Percentiles rank a stretch among this genome's conserved stretches.
Evolutionary conservation across 257 asterid species (phyloP).

Genomic region (Mentha longifolia): DNA sequence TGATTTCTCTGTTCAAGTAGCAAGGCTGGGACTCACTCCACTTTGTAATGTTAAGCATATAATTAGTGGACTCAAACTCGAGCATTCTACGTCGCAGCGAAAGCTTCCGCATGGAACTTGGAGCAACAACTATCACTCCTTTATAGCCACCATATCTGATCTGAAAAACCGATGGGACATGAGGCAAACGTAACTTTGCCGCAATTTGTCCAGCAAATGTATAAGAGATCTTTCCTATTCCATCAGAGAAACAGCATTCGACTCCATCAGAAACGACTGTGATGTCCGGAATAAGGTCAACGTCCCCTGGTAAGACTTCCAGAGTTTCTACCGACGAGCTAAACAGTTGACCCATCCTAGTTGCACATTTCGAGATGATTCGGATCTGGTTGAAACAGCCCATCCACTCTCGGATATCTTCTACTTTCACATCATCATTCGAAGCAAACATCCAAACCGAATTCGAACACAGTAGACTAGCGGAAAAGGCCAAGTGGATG

Average conservation of each 20-base stretch:
- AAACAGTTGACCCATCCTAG: conserved; percentile 96
- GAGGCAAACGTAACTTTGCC: conserved; percentile 55
- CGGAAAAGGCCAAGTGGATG: conserved; percentile 90
- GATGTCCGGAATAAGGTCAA: conserved; percentile 69
- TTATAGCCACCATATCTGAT: conserved; percentile 94
- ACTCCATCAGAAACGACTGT: conserved; percentile 71
- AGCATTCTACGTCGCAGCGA: conserved; percentile 78
- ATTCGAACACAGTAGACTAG: conserved; percentile 88
- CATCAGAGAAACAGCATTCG: conserved; percentile 87
- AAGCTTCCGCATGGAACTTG: conserved; percentile 63
- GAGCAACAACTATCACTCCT: conserved; percentile 82
- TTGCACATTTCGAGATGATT: conserved; percentile 86
- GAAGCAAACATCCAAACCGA: conserved; percentile 99
- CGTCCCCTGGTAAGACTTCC: conserved; percentile 57
- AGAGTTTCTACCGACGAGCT: conserved; percentile 76
- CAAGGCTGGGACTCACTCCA: conserved; percentile 90
- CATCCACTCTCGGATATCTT: conserved; percentile 91
- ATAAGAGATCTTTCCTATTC: conserved; percentile 82
- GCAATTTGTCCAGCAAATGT: conserved; percentile 63
- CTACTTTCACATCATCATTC: conserved; percentile 63
- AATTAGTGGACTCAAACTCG: conserved; percentile 79
- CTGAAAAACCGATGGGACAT: conserved; percentile 89
- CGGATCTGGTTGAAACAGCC: conserved; percentile 82
- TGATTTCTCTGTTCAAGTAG: conserved; percentile 86
- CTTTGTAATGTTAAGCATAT: conserved; percentile 87